phyloP scores from a whole-genome alignment of 768 basidiomycete species.

The Phanerodontia chrysosporium region DNA sequence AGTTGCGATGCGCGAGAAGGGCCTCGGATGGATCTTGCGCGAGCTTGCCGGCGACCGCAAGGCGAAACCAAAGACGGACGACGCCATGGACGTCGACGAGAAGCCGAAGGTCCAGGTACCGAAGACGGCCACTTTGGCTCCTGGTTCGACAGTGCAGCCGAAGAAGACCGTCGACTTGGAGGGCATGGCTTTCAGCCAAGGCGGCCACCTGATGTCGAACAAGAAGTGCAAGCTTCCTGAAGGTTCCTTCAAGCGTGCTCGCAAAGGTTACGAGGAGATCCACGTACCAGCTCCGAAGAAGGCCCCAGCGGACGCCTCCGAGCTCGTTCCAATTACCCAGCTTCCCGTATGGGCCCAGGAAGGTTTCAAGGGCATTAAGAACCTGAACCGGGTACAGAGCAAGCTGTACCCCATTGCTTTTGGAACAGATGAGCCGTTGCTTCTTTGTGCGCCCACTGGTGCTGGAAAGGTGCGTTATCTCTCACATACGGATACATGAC shows the following conservation, averaged over 20 bases:
- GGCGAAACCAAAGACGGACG: conserved; percentile 42
- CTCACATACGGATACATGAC: not conserved
- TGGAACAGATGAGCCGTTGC: conserved; percentile 88
- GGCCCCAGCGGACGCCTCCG: conserved; percentile 48
- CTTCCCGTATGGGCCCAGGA: conserved; percentile 85
- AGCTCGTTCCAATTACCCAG: conserved; percentile 64
- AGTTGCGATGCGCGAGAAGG: conserved; percentile 97
- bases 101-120: conserved; percentile 51
- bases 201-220: conserved; percentile 96
- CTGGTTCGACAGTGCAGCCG: conserved; percentile 84
- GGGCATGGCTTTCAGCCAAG: conserved; percentile 93
- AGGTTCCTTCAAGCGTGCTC: conserved; percentile 93
- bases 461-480: conserved; percentile 86
- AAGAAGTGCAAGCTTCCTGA: conserved; percentile 98
- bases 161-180: conserved; percentile 86
- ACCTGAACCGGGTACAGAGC: conserved; percentile 89
- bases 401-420: conserved; percentile 91
- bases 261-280: conserved; percentile 97
- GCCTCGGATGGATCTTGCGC: conserved; percentile 91
- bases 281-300: conserved; percentile 93
- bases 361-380: conserved; percentile 76
- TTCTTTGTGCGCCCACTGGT: conserved; percentile 97
- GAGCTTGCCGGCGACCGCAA: conserved; percentile 83
- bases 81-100: conserved; percentile 80
- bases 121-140: conserved; percentile 81